Percentiles rank a stretch among this genome's conserved stretches.
Evolutionary conservation across 129 eudicot species (phyloP).

Genomic region (Escallonia herrerae): DNA sequence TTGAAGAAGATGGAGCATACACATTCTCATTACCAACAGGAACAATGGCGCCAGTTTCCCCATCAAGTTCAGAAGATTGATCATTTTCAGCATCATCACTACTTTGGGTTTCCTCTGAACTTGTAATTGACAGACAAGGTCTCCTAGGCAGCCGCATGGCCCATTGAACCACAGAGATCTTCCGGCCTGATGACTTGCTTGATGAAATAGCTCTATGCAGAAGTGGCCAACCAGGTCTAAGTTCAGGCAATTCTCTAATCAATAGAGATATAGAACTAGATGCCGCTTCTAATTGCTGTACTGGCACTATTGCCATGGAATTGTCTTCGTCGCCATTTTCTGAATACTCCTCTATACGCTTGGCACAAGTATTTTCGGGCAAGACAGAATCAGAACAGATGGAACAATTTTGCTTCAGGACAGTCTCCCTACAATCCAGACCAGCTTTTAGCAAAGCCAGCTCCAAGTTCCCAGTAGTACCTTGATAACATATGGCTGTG

Average conservation of each 20-base stretch:
- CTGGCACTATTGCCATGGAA: slow-evolving; percentile 65
- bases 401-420: slow-evolving; percentile 35
- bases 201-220: slow-evolving; percentile 55
- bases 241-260: slow-evolving; percentile 48
- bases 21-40: slow-evolving; percentile 29
- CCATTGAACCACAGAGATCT: slow-evolving; percentile 85
- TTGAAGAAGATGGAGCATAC: slow-evolving; percentile 30
- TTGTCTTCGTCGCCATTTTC: slow-evolving; percentile 31
- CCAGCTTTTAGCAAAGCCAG: slow-evolving; percentile 24
- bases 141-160: slow-evolving; percentile 62
- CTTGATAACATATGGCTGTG: slow-evolving; percentile 18
- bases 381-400: slow-evolving; percentile 52
- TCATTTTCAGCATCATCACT: slow-evolving; percentile 9
- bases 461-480: slow-evolving; percentile 19
- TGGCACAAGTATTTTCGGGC: slow-evolving; percentile 21
- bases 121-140: slow-evolving; percentile 29
- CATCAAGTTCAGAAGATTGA: slow-evolving; percentile 32
- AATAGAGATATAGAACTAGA: slow-evolving; percentile 53
- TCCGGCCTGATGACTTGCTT: slow-evolving; percentile 26
- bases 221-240: slow-evolving; percentile 78
- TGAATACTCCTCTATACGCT: slow-evolving; percentile 18
- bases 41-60: slow-evolving; percentile 60
- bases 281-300: slow-evolving; percentile 52
- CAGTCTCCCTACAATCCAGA: slow-evolving; percentile 5
- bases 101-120: slow-evolving; percentile 17